Percentiles rank a stretch among this genome's conserved stretches.
Conservation (phyloP, 1,284 basidiomycete species). For the Anthracocystis setariae region DNA sequence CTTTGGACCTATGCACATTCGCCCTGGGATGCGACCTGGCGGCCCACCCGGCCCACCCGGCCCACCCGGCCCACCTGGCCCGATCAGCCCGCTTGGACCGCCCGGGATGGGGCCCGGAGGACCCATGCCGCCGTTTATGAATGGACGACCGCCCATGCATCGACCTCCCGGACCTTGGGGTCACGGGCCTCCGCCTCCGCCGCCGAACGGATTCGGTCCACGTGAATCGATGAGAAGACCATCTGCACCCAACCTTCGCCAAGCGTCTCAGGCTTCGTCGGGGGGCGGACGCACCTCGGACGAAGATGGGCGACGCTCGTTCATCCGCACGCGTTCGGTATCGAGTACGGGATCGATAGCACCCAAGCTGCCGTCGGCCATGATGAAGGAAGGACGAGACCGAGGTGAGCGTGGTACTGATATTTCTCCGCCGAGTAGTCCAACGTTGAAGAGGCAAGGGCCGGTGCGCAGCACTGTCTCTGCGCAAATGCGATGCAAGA, state of each 20-base stretch:
- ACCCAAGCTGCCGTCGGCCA: slow-evolving; percentile 56
- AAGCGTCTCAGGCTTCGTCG: slow-evolving; percentile 36
- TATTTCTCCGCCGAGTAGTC: slow-evolving; percentile 36
- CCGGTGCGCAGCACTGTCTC: slow-evolving; percentile 70
- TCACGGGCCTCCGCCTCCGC: slow-evolving; percentile 17
- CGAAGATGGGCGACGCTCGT: slow-evolving; percentile 28
- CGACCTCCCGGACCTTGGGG: slow-evolving; percentile 24
- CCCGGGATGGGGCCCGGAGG: slow-evolving; percentile 17
- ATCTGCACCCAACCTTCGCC: slow-evolving; percentile 57
- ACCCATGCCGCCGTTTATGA: slow-evolving; percentile 37
- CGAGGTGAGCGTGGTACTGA: slow-evolving; percentile 29
- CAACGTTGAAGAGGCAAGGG: slow-evolving; percentile 27
- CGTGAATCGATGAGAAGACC: slow-evolving; percentile 42
- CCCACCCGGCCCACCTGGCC: neutral
- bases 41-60: neutral
- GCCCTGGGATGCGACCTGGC: slow-evolving; percentile 24
- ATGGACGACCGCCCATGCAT: slow-evolving; percentile 37
- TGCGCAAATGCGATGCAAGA: slow-evolving; percentile 98
- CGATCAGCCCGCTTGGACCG: neutral
- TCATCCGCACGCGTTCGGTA: slow-evolving; percentile 47
- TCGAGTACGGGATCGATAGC: slow-evolving; percentile 42
- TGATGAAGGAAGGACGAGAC: slow-evolving; percentile 53
- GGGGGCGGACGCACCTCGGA: slow-evolving; percentile 34
- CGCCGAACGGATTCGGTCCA: slow-evolving; percentile 10
- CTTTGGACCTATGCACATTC: slow-evolving; percentile 31